Conservation (phyloP, 208 protist species). For the Trypanosoma brucei region DNA sequence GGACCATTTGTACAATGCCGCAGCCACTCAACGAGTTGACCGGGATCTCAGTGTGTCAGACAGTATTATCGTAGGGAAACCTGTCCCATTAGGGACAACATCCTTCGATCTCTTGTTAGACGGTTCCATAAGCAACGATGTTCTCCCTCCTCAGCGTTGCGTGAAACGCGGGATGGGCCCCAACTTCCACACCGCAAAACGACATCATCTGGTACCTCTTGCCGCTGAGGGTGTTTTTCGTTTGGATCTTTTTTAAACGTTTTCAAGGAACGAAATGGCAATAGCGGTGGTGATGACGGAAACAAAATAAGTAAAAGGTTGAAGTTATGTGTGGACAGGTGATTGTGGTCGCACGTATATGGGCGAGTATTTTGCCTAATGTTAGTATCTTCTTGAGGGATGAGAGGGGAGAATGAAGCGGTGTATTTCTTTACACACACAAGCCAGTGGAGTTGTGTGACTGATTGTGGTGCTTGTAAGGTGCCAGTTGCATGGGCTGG, state of each 20-base stretch:
- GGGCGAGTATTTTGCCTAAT: no score
- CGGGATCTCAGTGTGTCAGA: conserved; percentile 92
- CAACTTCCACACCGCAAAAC: neutral
- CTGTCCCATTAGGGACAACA: conserved; percentile 95
- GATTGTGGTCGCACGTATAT: no score
- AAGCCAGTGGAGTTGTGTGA: no score
- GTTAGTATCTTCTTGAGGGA: no score
- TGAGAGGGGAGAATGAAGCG: no score
- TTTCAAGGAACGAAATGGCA: neutral
- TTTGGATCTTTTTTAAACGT: conserved; percentile 28
- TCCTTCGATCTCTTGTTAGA: conserved; percentile 89
- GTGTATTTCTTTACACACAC: no score
- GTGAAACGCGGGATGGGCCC: conserved; percentile 5
- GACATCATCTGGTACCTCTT: conserved; percentile 9
- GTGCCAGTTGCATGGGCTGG: no score
- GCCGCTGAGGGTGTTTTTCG: conserved; percentile 27
- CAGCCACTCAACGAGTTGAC: conserved; percentile 84
- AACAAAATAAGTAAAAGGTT: no score
- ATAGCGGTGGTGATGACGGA: no score
- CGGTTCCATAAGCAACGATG: conserved; percentile 3
- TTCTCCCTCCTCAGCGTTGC: neutral
- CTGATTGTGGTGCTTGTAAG: no score
- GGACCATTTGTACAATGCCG: conserved; percentile 99
- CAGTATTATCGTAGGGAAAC: conserved; percentile 98
- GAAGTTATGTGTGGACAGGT: no score